phyloP scores from a whole-genome alignment of 2,329 filamentous ascomycete species.

The Diaporthe citri region DNA sequence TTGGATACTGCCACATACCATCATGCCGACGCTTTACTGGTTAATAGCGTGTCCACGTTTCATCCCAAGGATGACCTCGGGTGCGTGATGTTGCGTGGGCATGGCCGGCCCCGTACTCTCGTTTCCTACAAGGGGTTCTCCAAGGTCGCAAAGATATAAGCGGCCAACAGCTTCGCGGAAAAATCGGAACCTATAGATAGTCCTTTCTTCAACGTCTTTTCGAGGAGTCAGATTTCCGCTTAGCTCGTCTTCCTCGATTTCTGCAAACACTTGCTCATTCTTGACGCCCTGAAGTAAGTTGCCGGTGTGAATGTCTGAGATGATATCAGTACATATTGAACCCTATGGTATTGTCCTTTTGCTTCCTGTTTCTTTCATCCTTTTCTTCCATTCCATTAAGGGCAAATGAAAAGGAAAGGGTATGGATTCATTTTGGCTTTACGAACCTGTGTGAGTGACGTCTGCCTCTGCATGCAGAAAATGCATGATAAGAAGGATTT shows the following conservation, averaged over 20 bases:
- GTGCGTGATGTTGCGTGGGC: not conserved
- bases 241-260: not conserved
- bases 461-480: not conserved
- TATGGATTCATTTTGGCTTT: not conserved
- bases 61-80: not conserved
- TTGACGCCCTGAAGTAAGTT: not conserved
- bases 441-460: not conserved
- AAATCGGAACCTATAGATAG: not conserved
- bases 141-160: not conserved
- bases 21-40: not conserved
- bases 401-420: not conserved
- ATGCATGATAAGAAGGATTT: too few relatives aligned
- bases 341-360: not conserved
- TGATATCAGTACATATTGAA: not conserved
- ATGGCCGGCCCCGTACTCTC: not conserved
- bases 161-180: not conserved
- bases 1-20: not conserved
- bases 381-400: not conserved
- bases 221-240: not conserved
- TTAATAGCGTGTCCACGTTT: not conserved
- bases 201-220: not conserved
- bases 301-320: not conserved
- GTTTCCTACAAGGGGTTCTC: not conserved
- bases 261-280: not conserved
- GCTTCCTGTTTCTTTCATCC: not conserved